phyloP scores from a whole-genome alignment of 768 basidiomycete species.

The Termitomyces sp. region DNA sequence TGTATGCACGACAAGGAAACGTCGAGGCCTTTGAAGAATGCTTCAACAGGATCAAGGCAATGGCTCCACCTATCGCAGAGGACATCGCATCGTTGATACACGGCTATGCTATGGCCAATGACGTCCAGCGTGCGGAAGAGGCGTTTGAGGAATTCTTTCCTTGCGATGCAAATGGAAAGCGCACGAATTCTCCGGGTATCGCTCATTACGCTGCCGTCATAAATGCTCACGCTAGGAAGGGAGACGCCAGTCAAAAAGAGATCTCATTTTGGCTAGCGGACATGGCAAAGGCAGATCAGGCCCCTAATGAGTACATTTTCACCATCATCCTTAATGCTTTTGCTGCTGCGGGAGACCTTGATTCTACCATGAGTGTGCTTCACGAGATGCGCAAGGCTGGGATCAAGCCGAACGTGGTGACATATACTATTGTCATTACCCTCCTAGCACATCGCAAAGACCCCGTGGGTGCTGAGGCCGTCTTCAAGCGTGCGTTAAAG shows the following conservation, averaged over 20 bases:
- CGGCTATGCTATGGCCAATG: constrained; percentile 44
- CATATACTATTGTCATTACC: constrained; percentile 66
- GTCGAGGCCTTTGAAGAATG: constrained; percentile 33
- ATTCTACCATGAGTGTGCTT: constrained; percentile 42
- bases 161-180: constrained; percentile 18
- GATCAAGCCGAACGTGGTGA: constrained; percentile 37
- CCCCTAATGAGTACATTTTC: constrained; percentile 52
- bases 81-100: constrained; percentile 47
- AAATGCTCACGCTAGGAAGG: constrained; percentile 41
- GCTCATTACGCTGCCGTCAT: constrained; percentile 54
- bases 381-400: constrained; percentile 54
- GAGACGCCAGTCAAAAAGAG: constrained; percentile 32
- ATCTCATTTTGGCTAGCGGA: constrained; percentile 49
- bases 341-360: constrained; percentile 47
- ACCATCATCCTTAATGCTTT: constrained; percentile 56
- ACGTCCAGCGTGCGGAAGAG: constrained; percentile 31
- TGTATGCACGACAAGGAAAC: constrained; percentile 50
- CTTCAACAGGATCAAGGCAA: constrained; percentile 29
- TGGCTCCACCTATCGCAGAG: constrained; percentile 16
- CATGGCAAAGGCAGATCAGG: constrained; percentile 41
- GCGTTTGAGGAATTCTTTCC: constrained; percentile 57
- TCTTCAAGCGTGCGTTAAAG: constrained; percentile 58
- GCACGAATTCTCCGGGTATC: constrained; percentile 32
- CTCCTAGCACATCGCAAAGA: constrained; percentile 60
- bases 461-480: constrained; percentile 53